Base-by-base conservation (phyloP, 805 yeast genomes). In the Candida easanensis region DNA sequence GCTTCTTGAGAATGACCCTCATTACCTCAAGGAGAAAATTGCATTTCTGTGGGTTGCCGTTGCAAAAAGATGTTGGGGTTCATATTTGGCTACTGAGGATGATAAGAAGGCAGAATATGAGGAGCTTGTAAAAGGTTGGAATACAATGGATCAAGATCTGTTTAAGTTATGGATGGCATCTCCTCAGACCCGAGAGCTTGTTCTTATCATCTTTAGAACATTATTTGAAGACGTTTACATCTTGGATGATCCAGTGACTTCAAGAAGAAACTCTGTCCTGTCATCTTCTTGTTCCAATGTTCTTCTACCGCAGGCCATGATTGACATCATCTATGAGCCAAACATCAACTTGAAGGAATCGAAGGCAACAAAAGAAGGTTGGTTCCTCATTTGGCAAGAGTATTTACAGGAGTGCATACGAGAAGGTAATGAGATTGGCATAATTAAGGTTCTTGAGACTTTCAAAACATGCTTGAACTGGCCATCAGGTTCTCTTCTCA, bases 11-110 rank as follows among this genome's bases (percentile, higher is more conserved):
- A 62, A 66, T 19, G 97, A 91, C 61, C 96, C 98, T 6, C 91
- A 88, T 62, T 95, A 83, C 56, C 72, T 93, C 44, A 87, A 83
- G 57, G 98, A 90, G 60, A 93, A 93, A 63, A 59, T 90, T 32
- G 95, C 97, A 13, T 84, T 79, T 50, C 65, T 93, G 20, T 90
- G 98, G 97, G 96, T 87, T 0, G 83, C 86, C 33, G 70, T 93
- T 7, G 95, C 96, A 10, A 93, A 93, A 58, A 74, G 96, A 44
- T 74, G 81, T 23, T 93, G 99, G 99, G 97, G 97, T 15, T 70
- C 77, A 30, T 80, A 76, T 46, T 64, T 85, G n/a, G 71, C 63
- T 10, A 42, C 50, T 3, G 57, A 54, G 26, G 66, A 61, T 17
- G 50, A 50, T n/a, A 58, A 52, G 11, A 57, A 55, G 43, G 54